Evolutionary conservation across 495 filamentous ascomycete genomes (phyloP), one percentile per base, ranked within the genome.

Genomic region (Paragyromitra xinjiangensis): DNA sequence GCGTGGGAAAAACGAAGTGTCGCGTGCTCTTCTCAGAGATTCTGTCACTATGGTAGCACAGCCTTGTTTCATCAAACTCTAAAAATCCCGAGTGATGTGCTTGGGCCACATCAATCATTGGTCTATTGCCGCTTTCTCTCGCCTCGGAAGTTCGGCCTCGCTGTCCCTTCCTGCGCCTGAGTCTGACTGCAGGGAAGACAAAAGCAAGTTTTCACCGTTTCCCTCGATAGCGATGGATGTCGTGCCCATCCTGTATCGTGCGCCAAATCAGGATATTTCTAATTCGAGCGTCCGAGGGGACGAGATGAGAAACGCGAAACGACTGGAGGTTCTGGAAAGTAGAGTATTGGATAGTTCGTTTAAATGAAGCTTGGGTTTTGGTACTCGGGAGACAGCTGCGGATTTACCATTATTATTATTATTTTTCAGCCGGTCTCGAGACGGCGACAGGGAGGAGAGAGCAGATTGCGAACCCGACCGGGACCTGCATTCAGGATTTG

Each of bases 401-500:
- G 56, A 44, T 53, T 75, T 29, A 2, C 39, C 7, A 8, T 19
- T 40, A 50, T 55, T 22, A 2, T 34, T 3, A 34, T 34, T 34
- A 34, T 34, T 69, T 70, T 75, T 70, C 48, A 71, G 66, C 73
- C 29, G 39, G 58, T 53, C 70, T 75, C 24, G 37, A 50, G 45
- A 50, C 48, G 73, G 42, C 65, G 29, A n/a, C 71, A 64, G 73
- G 19, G 45, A 34, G 40, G 61, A 26, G 44, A 42, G 44, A 48
- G 59, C 19, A 37, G 48, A 29, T 76, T 76, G 9, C 9, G 12
- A 76, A 73, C 37, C 24, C 40, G 61, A 53, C 73, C 45, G 63
- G 72, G 58, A 75, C 73, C 73, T 75, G 73, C 66, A 75, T 75
- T 73, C 53, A 11, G 45, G 37, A 63, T 76, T 48, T 76, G 67